Evolutionary conservation across 2,329 filamentous ascomycete genomes (phyloP).

Genomic region (Xylariaceae sp.): DNA sequence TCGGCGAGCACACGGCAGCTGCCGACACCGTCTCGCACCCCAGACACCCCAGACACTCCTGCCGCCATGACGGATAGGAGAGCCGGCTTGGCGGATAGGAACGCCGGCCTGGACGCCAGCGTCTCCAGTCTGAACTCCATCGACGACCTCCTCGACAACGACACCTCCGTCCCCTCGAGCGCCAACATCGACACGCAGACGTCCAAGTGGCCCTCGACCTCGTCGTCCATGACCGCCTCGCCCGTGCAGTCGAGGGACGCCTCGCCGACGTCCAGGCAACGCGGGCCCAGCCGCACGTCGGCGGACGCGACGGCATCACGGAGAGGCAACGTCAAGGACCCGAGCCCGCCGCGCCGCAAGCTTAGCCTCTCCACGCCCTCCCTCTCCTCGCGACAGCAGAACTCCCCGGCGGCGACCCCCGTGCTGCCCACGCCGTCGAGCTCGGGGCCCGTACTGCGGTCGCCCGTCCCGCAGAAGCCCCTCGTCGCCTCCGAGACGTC

Average conservation of each 20-base stretch:
- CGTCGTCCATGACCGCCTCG: conserved; percentile 24
- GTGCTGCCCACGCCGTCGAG: conserved; percentile 49
- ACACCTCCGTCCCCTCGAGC: conserved; percentile 24
- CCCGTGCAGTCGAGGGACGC: conserved; percentile 23
- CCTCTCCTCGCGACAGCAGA: conserved; percentile 52
- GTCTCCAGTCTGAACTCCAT: conserved; percentile 24
- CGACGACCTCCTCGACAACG: conserved; percentile 25
- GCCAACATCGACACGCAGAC: conserved; percentile 23
- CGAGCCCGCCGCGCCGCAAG: conserved; percentile 51
- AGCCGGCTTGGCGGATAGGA: conserved; percentile 20
- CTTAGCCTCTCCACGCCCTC: conserved; percentile 52
- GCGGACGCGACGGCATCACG: conserved; percentile 43
- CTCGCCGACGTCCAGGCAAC: conserved; percentile 18
- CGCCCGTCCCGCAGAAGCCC: conserved; percentile 58
- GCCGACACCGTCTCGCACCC: conserved; percentile 8
- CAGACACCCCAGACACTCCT: background rate
- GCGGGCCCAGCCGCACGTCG: conserved; percentile 20
- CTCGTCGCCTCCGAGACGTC: conserved; percentile 37
- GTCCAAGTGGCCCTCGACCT: conserved; percentile 26
- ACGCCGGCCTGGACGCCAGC: conserved; percentile 24
- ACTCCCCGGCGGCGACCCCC: conserved; percentile 62
- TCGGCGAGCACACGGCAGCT: conserved; percentile 7
- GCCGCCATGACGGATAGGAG: conserved; percentile 14
- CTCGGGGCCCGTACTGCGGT: conserved; percentile 54
- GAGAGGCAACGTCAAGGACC: conserved; percentile 57